Conservation (phyloP, 768 basidiomycete genomes). For the Suillus paluster region DNA sequence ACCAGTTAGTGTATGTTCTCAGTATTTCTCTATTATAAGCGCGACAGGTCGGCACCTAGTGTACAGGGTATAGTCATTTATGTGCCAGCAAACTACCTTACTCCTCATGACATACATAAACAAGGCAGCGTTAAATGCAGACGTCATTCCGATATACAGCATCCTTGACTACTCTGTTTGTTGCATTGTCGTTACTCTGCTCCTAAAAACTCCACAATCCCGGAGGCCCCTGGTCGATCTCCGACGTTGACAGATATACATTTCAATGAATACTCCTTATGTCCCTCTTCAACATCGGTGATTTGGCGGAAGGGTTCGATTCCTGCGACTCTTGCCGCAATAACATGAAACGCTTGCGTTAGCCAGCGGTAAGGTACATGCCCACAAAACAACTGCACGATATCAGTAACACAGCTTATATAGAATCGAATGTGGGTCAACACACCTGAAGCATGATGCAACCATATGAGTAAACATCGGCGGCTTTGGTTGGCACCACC, state of each 20-base stretch:
- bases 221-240: background rate
- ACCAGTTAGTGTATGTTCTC: background rate
- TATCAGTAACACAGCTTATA: background rate
- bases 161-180: background rate
- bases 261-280: background rate
- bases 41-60: background rate
- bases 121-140: background rate
- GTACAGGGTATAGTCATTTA: too few relatives aligned
- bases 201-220: background rate
- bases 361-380: slow-evolving; percentile 28
- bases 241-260: background rate
- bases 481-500: slow-evolving; percentile 22
- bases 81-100: too few relatives aligned
- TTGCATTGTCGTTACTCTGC: background rate
- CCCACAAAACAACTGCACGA: slow-evolving; percentile 24
- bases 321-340: slow-evolving; percentile 5
- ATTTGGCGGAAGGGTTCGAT: background rate
- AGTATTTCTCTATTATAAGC: background rate
- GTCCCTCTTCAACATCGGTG: background rate
- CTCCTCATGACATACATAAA: background rate
- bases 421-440: slow-evolving; percentile 31
- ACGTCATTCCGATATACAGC: background rate
- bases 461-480: slow-evolving; percentile 46
- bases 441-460: slow-evolving; percentile 35
- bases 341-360: slow-evolving; percentile 20